These are phyloP conservation scores for Penicillium thymicola DNA, from an alignment of 2,329 filamentous ascomycete species.

Conservation along the genomic window DNA sequence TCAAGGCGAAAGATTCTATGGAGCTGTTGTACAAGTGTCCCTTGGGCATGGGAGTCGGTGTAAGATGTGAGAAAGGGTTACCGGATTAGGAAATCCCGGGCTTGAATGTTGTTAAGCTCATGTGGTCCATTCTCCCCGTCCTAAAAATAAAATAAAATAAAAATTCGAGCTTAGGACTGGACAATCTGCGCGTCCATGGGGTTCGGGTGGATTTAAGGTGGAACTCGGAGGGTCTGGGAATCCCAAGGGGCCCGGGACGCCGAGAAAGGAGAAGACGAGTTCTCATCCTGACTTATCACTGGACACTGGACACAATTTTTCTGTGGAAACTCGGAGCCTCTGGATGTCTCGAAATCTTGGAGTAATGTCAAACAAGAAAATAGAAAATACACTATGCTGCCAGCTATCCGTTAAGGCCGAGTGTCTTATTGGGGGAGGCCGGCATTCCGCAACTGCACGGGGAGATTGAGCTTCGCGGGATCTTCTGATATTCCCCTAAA, in stretches of 20 bases:
- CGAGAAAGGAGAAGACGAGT: conserved; percentile 4
- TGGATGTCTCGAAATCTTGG: background rate
- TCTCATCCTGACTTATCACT: background rate
- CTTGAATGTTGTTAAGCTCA: conserved; percentile 1
- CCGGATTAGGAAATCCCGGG: conserved; percentile 18
- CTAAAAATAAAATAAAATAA: conserved; percentile 8
- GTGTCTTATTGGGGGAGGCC: background rate
- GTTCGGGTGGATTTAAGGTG: conserved; percentile 1
- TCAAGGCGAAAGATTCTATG: background rate
- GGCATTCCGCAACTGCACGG: background rate
- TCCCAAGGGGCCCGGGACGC: conserved; percentile 1
- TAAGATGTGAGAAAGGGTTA: conserved; percentile 5
- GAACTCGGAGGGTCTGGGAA: background rate
- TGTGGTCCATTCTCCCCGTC: background rate
- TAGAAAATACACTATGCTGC: background rate
- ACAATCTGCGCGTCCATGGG: background rate
- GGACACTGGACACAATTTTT: background rate
- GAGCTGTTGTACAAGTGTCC: background rate
- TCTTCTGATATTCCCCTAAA: background rate
- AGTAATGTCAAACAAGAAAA: background rate
- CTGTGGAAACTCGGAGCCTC: background rate
- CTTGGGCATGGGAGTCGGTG: background rate
- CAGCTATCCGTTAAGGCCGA: background rate
- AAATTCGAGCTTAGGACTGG: background rate
- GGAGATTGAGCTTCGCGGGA: conserved; percentile 4